Base-by-base conservation (phyloP, 495 filamentous ascomycete genomes). In the Evernia prunastri region DNA sequence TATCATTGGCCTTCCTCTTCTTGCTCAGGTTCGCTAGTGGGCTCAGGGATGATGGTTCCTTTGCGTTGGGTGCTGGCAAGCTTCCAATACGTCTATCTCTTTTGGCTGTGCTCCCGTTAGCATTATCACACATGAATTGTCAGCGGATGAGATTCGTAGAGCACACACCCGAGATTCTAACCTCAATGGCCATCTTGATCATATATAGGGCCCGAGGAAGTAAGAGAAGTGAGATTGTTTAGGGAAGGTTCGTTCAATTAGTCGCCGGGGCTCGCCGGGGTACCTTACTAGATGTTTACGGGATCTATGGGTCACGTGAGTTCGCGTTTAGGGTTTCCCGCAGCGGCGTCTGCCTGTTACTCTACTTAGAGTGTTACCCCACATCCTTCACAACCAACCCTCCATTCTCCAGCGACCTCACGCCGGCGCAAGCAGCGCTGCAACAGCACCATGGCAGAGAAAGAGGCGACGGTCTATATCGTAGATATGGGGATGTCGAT, bases 381-480 rank as follows among this genome's bases (percentile, higher is more conserved):
- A 62, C 33, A 49, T 40, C 31, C 23, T 39, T 27, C 27, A 31
- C 29, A 54, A 54, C 6, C 51, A 33, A 54, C 51, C 7, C 15
- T 54, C 27, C n/a, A 25, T 53, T 53, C 25, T 39, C 13, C 17
- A 40, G 18, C 3, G 9, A 47, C 31, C 13, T 51, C 20, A n/a
- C 8, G 15, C 42, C 15, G 3, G 59, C 43, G 59, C 31, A 23
- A 23, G 15, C 1, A 35, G 9, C 23, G 23, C 27, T 4, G 42
- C 18, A 17, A 43, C 4, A 15, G 42, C 59, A 58, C 2, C 45
- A 98, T 98, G 94, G 89, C 94, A 37, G 88, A 90, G 57, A 99
- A 99, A 74, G 90, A 96, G 76, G 90, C 91, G 17, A 92, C 90
- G 8, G 86, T 97, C 20, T 99, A 95, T 74, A 86, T 97, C 69